Evolutionary conservation across 306 rosid genomes (phyloP), one percentile per base, ranked within the genome.

Genomic region (Vigna mungo): DNA sequence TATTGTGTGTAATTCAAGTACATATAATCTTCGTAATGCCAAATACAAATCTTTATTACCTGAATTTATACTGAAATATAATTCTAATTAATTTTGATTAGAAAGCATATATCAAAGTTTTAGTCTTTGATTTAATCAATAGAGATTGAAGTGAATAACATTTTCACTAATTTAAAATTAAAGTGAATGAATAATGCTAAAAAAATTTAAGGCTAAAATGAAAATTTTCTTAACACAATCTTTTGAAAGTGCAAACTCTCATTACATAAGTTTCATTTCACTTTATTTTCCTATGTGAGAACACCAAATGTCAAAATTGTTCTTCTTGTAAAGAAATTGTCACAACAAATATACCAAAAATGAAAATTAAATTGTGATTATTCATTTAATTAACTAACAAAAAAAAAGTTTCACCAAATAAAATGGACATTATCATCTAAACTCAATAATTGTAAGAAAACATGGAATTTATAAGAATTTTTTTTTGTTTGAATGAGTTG

Each of bases 401-500:
- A 60, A 37, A 64, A 76, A 12, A 56, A 11, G 1, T 23, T 14
- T 2, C 52, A 44, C 52, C 47, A 77, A 53, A 21, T 32, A 67
- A 54, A 55, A 53, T n/a, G n/a, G 46, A 25, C 44, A 68, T 68
- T 46, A 25, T 16, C 74, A 25, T 48, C 44, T 68, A 25, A 47
- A 32, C 23, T 15, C 44, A 27, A 48, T 48, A 48, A 69, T 36
- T 18, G 12, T 6, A 30, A 17, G 16, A 63, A 36, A 37, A 37
- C 16, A 37, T 68, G n/a, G n/a, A 21, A 39, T 70, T 70, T 4
- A 49, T 62, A 27, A 37, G 0, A 37, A 61, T 1, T 10, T 20
- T 10, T 20, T 15, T 27, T 7, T 27, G 30, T 49, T n/a, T 61
- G 18, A 53, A 71, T 27, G 74, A 63, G 51, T 72, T 80, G 72